Evolutionary conservation across 352 stramenopile species (phyloP).

Genomic region (Globisporangium spinosum): DNA sequence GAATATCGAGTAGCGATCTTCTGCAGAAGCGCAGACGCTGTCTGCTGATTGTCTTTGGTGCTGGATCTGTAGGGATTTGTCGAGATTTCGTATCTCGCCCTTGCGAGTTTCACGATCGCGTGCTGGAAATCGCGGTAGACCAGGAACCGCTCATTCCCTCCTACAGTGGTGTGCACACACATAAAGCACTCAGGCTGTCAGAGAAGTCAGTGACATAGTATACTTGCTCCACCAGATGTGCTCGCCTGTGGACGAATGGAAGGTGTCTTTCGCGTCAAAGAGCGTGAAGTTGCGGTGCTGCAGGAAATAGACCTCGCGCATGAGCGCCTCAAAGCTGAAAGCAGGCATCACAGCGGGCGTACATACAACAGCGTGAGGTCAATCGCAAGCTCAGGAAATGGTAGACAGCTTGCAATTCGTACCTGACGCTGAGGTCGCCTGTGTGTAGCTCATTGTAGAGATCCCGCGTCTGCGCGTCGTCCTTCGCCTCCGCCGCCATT

Average conservation of each 20-base stretch:
- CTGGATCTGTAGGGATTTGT: background rate
- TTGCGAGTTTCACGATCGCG: constrained; percentile 39
- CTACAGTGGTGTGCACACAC: constrained; percentile 11
- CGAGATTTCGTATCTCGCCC: background rate
- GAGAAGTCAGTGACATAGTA: background rate
- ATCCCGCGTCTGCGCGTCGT: constrained; percentile 39
- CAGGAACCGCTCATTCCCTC: constrained; percentile 40
- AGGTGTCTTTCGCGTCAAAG: constrained; percentile 63
- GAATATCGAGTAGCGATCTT: constrained; percentile 19
- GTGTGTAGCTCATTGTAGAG: constrained; percentile 52
- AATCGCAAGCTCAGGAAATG: background rate
- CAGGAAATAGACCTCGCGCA: constrained; percentile 53
- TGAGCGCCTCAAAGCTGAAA: constrained; percentile 38
- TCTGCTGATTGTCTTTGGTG: constrained; percentile 25
- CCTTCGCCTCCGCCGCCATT: constrained; percentile 21
- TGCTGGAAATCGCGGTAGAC: constrained; percentile 61
- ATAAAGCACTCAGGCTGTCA: background rate
- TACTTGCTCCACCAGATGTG: background rate
- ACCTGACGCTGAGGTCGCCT: constrained; percentile 52
- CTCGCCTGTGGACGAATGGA: constrained; percentile 48
- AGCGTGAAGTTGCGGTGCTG: constrained; percentile 60
- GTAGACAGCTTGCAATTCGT: background rate
- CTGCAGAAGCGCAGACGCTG: constrained; percentile 27
- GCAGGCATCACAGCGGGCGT: too few species aligned
- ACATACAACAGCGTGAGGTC: background rate